Evolutionary conservation across 2,329 filamentous ascomycete species (phyloP), one percentile per base, ranked within the genome.

Genomic region (Colletotrichum orbiculare): DNA sequence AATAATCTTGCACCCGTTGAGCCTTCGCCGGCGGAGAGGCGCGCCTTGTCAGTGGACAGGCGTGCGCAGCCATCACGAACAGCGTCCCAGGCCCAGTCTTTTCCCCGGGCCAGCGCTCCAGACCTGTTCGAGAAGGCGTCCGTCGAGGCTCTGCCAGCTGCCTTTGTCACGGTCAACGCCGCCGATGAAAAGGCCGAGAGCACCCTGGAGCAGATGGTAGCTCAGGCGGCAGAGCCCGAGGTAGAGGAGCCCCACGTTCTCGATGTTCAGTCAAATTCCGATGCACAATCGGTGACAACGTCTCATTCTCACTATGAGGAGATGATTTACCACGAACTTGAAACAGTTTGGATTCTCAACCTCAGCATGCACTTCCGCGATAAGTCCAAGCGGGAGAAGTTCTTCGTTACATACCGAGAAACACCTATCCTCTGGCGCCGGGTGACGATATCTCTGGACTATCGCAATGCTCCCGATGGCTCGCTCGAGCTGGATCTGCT

Each of bases 311-410:
- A 84, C 64, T 86, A 91, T 71, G 87, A 91, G 57, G 81, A 83
- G 56, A 82, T 87, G 71, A 85, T 97, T 69, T 88, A 91, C 69
- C 88, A 92, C 68, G 95, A 98, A 77, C 85, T 97, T 60, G 94
- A 97, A 73, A 87, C 85, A 66, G 90, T 87, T 73, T 99, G 96
- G 96, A 98, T 99, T 66, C 83, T 99, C 70, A 99, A 99, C 74
- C 85, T 98, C 66, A 97, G 94, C 78, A 97, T 99, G 96, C 94
- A 97, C 77, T 99, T 97, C 77, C 89, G 94, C 64, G 96, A 99
- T 79, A 90, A 91, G 72, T 96, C 94, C 11, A 92, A 92, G 71
- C 87, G 95, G 47, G 96, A 99, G 77, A 99, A 99, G 77, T 98
- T 98, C 81, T 99, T 98, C 76, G 90, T 99, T 68, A 98, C 96